Base-by-base conservation (phyloP, 371 early-diverging fungal genomes). In the Apophysomyces ossiformis region DNA sequence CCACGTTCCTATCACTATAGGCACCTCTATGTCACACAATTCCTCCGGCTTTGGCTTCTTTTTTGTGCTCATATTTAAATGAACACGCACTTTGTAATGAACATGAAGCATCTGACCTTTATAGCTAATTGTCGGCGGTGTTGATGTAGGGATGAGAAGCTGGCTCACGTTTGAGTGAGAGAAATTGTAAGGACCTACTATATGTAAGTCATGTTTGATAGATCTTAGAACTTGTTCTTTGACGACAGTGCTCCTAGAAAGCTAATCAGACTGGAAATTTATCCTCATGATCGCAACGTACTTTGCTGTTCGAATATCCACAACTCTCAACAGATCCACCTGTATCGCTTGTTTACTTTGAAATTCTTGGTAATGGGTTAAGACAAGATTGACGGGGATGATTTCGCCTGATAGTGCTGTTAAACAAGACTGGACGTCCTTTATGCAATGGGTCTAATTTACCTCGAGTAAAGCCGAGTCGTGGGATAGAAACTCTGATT, bases 401-500 rank as follows among this genome's bases (percentile, higher is more conserved):
- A 75, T 72, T 45, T 83, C 83, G 41, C 83, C 83, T 82, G 41
- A 58, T 44, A 18, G 18, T 36, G 9, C 18, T 9, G 15, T 47
- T 47, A 47, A 18, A 15, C 13, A 47, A 18, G 46, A 26, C 32
- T 26, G 43, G 45, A 46, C 26, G 11, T 62, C 35, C n/a, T 21
- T 26, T 61, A 11, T 46, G 12, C 50, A 26, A 47, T 32, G 12
- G 7, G 9, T 41, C 8, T 12, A 41, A 26, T 18, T 69, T 69
- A 78, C 83, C 83, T 79, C 81, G 69, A 64, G 81, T 80, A 64
- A 70, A 81, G 58, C 84, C 84, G 38, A 71, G 64, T 11, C 77
- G 73, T 37, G 84, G 81, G 36, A 81, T 72, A 18, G 74, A 72
- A 39, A 71, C 73, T 54, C 62, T 72, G 37, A 79, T 64, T 43